Conservation (phyloP, 2,329 filamentous ascomycete species). For the Fusarium sacchari region DNA sequence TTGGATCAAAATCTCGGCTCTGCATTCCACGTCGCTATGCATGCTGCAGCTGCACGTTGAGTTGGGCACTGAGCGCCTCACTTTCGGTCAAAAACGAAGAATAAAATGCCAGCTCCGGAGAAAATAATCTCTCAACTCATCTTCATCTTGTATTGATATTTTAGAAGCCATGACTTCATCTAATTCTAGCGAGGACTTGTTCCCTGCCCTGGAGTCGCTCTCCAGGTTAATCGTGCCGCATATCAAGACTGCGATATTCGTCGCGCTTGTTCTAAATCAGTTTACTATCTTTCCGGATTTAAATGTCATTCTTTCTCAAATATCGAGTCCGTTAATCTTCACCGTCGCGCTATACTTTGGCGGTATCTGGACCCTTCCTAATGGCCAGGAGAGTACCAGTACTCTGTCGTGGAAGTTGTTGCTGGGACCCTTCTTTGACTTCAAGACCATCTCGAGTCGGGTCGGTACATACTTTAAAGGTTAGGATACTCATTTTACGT, state of each 20-base stretch:
- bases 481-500: too few relatives aligned
- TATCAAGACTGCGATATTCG: conserved; percentile 17
- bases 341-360: conserved; percentile 18
- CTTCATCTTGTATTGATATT: background rate
- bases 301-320: background rate
- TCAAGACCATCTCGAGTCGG: conserved; percentile 6
- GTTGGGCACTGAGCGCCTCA: conserved; percentile 5
- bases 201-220: conserved; percentile 22
- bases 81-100: background rate
- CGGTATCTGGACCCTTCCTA: background rate
- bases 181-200: conserved; percentile 24
- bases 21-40: conserved; percentile 16
- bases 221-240: conserved; percentile 18
- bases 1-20: conserved; percentile 7
- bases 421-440: conserved; percentile 4
- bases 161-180: conserved; percentile 15
- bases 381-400: background rate
- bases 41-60: conserved; percentile 6
- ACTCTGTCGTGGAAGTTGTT: background rate
- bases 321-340: conserved; percentile 8
- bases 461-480: conserved; percentile 26
- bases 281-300: conserved; percentile 7
- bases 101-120: background rate
- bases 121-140: fast-evolving
- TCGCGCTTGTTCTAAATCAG: conserved; percentile 18